Evolutionary conservation across 345 rosid genomes (phyloP), one percentile per base, ranked within the genome.

Genomic region (Hibiscus mutabilis): DNA sequence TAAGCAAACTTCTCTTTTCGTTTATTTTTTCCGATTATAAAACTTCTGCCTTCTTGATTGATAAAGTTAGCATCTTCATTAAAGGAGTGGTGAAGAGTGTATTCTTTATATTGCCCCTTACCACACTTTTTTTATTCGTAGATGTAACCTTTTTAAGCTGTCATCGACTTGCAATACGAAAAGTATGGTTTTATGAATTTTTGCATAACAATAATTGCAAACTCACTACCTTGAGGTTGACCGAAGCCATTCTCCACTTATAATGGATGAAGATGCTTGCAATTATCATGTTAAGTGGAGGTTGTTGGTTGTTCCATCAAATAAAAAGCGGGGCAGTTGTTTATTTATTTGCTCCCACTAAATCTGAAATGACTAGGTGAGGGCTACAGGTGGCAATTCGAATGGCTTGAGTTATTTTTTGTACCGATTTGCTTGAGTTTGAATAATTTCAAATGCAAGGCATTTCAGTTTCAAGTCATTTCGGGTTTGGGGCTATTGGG

Each of bases 161-260:
- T 4, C 27, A 37, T 63, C 35, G 51, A 10, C 15, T 15, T 63
- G 68, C 68, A 12, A 37, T 12, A 44, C 69, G 7, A 14, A 15
- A 22, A 44, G 14, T 1, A 22, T 14, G 55, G 55, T 66, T 44
- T 65, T 1, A 66, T 44, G 35, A 65, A 66, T 44, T 66, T 49
- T 16, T 66, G 40, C 40, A 66, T 16, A 49, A 66, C 57, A 27
- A 16, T 66, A 66, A 66, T 47, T 47, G 24, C 42, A 25, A 27
- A 46, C 70, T 66, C 15, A 66, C 40, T 27, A 25, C 6, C 14
- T 47, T 47, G 56, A 47, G 14, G 42, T 66, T 66, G 70, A 66
- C 58, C 24, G 13, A 44, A 29, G 35, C 8, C 55, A 65, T 22
- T 25, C 37, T 66, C 70, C 58, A 66, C 37, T 47, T 66, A 47